phyloP scores from a whole-genome alignment of 2,329 filamentous ascomycete species.

The Pseudogymnoascus pannorum region DNA sequence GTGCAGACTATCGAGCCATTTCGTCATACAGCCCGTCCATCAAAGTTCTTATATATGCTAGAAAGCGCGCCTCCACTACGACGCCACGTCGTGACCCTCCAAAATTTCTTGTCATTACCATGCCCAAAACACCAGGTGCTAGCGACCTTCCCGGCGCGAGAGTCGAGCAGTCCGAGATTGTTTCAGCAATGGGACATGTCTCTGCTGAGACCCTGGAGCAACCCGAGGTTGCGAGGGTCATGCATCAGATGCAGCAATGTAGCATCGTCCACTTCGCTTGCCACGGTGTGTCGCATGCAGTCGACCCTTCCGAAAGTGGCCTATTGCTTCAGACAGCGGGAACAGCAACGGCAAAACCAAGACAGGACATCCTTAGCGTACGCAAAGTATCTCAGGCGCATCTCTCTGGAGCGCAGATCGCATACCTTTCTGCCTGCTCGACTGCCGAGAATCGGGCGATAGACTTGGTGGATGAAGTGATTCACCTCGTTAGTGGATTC shows the following conservation, averaged over 20 bases:
- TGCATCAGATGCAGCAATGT: too few relatives aligned
- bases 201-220: too few relatives aligned
- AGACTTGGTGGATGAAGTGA: slow-evolving; percentile 27
- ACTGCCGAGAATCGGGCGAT: slow-evolving; percentile 26
- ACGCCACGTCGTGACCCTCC: neutral
- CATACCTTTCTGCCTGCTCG: slow-evolving; percentile 34
- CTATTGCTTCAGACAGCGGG: too few relatives aligned
- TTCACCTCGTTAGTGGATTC: slow-evolving; percentile 31
- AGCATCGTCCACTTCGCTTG: too few relatives aligned
- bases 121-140: neutral
- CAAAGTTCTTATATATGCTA: neutral
- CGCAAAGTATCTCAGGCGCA: too few relatives aligned
- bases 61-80: neutral
- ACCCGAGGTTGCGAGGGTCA: too few relatives aligned
- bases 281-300: too few relatives aligned
- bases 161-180: slow-evolving; percentile 10
- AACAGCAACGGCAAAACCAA: too few relatives aligned
- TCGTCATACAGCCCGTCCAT: slow-evolving; percentile 13
- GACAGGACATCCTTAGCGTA: too few relatives aligned
- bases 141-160: neutral
- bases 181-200: too few relatives aligned
- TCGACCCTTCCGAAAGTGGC: too few relatives aligned
- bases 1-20: neutral
- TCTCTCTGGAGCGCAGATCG: too few relatives aligned
- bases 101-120: neutral